phyloP scores from a whole-genome alignment of 2,329 filamentous ascomycete species.

The Talaromyces rugulosus region DNA sequence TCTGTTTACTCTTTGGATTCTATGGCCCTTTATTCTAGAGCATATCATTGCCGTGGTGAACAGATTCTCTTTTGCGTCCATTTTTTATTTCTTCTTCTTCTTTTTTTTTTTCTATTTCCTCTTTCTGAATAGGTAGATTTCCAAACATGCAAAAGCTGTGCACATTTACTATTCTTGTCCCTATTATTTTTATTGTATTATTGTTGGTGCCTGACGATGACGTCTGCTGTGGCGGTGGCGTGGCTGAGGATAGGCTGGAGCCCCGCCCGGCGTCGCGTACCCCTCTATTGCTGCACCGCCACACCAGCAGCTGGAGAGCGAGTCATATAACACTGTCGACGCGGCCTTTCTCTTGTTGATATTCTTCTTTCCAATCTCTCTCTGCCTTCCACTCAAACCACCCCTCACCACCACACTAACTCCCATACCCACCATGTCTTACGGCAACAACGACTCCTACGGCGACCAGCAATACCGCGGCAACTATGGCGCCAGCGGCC shows the following conservation, averaged over 20 bases:
- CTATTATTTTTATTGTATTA: not conserved
- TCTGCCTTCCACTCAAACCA: not conserved
- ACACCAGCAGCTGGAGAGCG: not conserved
- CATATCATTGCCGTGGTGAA: not conserved
- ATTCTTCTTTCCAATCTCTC: not conserved
- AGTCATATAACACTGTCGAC: not conserved
- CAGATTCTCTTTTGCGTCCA: not conserved
- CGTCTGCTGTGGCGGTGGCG: not conserved
- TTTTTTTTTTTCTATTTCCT: not conserved
- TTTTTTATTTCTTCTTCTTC: not conserved
- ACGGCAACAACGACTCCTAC: slow-evolving; percentile 15
- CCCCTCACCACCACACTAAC: not conserved
- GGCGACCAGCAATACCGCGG: slow-evolving; percentile 12
- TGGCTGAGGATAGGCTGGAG: not conserved
- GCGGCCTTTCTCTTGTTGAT: not conserved
- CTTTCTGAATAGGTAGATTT: not conserved
- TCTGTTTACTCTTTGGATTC: not conserved
- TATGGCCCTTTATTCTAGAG: slow-evolving; percentile 2
- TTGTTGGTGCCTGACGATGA: not conserved
- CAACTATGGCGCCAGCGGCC: slow-evolving; percentile 8
- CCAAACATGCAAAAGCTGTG: not conserved
- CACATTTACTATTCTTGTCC: not conserved
- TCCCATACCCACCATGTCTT: slow-evolving; percentile 12
- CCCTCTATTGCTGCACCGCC: not conserved
- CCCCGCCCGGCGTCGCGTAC: not conserved